Evolutionary conservation across 2,329 filamentous ascomycete genomes (phyloP).

Genomic region (Byssochlamys sp.): DNA sequence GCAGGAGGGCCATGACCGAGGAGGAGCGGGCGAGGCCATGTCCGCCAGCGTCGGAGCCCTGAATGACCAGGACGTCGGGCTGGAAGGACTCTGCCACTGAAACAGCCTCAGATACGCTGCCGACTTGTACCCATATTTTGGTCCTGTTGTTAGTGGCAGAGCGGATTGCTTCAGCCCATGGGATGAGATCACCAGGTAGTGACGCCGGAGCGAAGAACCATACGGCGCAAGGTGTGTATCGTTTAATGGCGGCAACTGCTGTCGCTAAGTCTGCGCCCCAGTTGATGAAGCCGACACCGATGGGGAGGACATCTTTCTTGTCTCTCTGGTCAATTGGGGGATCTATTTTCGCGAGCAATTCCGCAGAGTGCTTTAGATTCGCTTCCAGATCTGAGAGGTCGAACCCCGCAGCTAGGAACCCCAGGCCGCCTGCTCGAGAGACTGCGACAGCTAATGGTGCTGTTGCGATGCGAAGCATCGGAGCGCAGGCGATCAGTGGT

Average conservation of each 20-base stretch:
- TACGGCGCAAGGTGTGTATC: slow-evolving; percentile 27
- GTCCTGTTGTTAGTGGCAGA: slow-evolving; percentile 27
- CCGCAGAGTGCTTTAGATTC: slow-evolving; percentile 19
- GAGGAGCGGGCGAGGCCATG: slow-evolving; percentile 42
- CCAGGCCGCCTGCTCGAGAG: slow-evolving; percentile 45
- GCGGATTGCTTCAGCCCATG: slow-evolving; percentile 32
- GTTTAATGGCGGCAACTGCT: slow-evolving; percentile 19
- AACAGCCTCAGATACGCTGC: slow-evolving; percentile 40
- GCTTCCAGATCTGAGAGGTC: slow-evolving; percentile 21
- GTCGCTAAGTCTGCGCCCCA: slow-evolving; percentile 26
- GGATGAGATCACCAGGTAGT: slow-evolving; percentile 17
- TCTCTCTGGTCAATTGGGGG: slow-evolving; percentile 4
- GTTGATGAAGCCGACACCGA: slow-evolving; percentile 33
- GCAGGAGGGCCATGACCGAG: slow-evolving; percentile 40
- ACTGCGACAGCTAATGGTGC: slow-evolving; percentile 51
- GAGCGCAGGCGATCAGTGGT: slow-evolving; percentile 54
- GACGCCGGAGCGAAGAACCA: slow-evolving; percentile 32
- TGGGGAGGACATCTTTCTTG: slow-evolving; percentile 19
- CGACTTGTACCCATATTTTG: slow-evolving; percentile 47
- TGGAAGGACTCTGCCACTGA: slow-evolving; percentile 24
- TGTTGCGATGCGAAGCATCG: slow-evolving; percentile 57
- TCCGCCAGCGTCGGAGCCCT: slow-evolving; percentile 47
- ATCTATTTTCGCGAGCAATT: slow-evolving; percentile 11
- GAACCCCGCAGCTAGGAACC: slow-evolving; percentile 52
- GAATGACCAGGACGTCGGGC: slow-evolving; percentile 45